These are phyloP conservation scores for Didymella lethalis DNA, from an alignment of 2,329 filamentous ascomycete genomes.

Conservation along the genomic window DNA sequence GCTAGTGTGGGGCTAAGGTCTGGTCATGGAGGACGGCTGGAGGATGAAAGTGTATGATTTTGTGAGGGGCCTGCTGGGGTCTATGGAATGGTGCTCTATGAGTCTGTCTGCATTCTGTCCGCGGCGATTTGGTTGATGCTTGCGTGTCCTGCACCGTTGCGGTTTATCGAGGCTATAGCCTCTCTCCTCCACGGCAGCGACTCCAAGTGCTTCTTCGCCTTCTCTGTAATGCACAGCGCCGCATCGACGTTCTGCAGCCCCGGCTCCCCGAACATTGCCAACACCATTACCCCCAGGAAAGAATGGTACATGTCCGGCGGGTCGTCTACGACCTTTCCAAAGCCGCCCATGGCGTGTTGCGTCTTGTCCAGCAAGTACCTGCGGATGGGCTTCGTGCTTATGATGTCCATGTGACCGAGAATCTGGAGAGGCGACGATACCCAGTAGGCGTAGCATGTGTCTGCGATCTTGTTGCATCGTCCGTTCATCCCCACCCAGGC, in stretches of 20 bases:
- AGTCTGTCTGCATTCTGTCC: slow-evolving; percentile 12
- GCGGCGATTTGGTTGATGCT: slow-evolving; percentile 10
- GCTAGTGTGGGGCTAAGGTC: slow-evolving; percentile 1
- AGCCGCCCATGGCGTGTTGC: slow-evolving; percentile 76
- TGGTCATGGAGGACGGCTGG: too few species aligned
- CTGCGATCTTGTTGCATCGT: slow-evolving; percentile 86
- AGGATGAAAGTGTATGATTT: too few species aligned
- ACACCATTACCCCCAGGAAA: slow-evolving; percentile 82
- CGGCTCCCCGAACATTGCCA: slow-evolving; percentile 75
- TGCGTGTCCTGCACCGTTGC: background rate
- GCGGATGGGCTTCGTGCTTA: slow-evolving; percentile 69
- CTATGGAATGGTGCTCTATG: slow-evolving; percentile 9
- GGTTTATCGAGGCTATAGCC: slow-evolving; percentile 23
- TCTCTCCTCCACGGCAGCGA: slow-evolving; percentile 48
- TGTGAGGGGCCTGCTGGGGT: background rate
- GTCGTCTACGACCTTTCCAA: slow-evolving; percentile 57
- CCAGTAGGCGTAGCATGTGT: slow-evolving; percentile 98
- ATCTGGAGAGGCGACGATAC: slow-evolving; percentile 68
- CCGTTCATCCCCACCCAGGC: slow-evolving; percentile 83
- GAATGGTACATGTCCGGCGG: slow-evolving; percentile 80
- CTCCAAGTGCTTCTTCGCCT: slow-evolving; percentile 54
- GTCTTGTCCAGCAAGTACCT: slow-evolving; percentile 84
- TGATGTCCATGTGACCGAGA: slow-evolving; percentile 58
- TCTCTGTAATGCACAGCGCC: slow-evolving; percentile 75
- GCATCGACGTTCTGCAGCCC: slow-evolving; percentile 76